A percentile compares a stretch with the other conserved stretches of the same genome.
phyloP scores from a whole-genome alignment of 768 basidiomycete genomes.

The Phallus indusiatus region DNA sequence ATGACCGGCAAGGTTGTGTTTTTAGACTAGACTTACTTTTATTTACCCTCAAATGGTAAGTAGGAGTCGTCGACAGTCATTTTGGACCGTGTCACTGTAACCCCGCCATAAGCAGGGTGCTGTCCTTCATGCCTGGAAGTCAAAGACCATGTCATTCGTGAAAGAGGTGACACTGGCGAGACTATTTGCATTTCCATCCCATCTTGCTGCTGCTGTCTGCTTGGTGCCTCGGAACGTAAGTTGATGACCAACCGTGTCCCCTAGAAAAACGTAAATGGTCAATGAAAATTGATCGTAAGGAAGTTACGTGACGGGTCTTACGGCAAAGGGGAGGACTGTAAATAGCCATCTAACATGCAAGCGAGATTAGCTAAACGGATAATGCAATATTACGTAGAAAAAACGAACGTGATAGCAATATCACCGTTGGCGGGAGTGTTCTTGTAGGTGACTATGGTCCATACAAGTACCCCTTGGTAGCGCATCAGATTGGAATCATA shows the following conservation, averaged over 20 bases:
- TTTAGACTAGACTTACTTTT: too few relatives aligned
- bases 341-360: background rate
- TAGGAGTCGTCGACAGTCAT: too few relatives aligned
- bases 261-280: background rate
- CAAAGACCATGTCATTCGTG: too few relatives aligned
- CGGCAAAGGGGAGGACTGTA: background rate
- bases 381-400: background rate
- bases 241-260: conserved; percentile 4
- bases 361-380: background rate
- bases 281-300: too few relatives aligned
- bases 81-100: too few relatives aligned
- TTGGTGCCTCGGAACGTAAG: background rate
- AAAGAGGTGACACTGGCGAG: too few relatives aligned
- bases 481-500: background rate
- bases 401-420: conserved; percentile 2
- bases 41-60: too few relatives aligned
- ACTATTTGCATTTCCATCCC: too few relatives aligned
- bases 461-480: background rate
- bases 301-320: background rate
- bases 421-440: background rate
- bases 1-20: too few relatives aligned
- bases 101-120: too few relatives aligned
- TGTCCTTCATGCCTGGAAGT: too few relatives aligned
- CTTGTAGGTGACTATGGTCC: background rate
- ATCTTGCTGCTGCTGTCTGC: too few relatives aligned